Evolutionary conservation across 345 rosid species (phyloP).

Genomic region (Adansonia digitata): DNA sequence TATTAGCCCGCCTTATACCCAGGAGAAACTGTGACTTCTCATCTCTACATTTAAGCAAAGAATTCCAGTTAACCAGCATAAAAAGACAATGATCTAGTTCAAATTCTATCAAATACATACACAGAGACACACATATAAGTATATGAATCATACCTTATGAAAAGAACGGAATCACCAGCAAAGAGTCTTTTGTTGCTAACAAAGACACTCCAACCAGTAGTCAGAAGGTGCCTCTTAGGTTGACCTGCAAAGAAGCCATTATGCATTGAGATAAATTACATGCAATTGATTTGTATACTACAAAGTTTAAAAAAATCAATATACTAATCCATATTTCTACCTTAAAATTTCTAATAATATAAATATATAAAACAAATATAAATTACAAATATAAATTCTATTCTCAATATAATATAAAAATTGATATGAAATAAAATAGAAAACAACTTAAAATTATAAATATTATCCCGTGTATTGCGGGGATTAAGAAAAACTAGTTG

Average conservation of each 20-base stretch:
- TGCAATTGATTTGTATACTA: too few relatives aligned
- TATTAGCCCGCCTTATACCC: conserved; percentile 85
- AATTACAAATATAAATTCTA: too few relatives aligned
- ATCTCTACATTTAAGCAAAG: conserved; percentile 51
- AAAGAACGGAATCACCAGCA: conserved; percentile 94
- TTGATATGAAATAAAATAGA: too few relatives aligned
- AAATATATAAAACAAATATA: too few relatives aligned
- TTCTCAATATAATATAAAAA: too few relatives aligned
- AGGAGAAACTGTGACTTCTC: conserved; percentile 82
- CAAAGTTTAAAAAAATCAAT: too few relatives aligned
- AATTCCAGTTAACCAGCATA: conserved; percentile 10
- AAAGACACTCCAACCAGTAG: conserved; percentile 97
- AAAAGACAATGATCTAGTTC: not conserved
- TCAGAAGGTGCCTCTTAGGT: conserved; percentile 85
- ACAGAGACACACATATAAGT: not conserved
- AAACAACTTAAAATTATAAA: too few relatives aligned
- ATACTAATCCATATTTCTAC: too few relatives aligned
- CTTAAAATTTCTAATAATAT: too few relatives aligned
- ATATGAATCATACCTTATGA: conserved; percentile 57
- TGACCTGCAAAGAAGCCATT: conserved; percentile 53
- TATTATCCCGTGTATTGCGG: too few relatives aligned
- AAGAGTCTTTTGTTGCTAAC: conserved; percentile 89
- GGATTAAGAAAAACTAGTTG: too few relatives aligned
- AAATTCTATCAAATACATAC: not conserved
- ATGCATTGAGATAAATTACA: not conserved